Percentiles rank a stretch among this genome's conserved stretches.
Conservation (phyloP, 2,329 filamentous ascomycete species). For the Monosporascus sp. region DNA sequence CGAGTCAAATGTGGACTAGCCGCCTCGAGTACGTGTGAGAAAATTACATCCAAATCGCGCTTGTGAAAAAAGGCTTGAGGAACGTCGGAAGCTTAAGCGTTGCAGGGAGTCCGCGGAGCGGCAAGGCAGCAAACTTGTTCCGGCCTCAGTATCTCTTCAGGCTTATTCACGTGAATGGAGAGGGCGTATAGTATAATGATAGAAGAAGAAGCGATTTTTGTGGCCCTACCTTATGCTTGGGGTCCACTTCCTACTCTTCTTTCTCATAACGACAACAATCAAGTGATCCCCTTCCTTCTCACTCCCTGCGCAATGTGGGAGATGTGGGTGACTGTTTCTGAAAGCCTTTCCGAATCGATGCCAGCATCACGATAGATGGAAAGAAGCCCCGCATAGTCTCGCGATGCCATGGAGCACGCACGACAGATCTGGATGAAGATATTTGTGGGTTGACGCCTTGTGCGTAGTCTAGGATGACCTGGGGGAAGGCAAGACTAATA, state of each 20-base stretch:
- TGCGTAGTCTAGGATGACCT: neutral
- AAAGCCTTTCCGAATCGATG: neutral
- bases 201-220: neutral
- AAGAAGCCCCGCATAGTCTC: neutral
- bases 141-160: neutral
- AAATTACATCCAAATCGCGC: neutral
- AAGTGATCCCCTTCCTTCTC: neutral
- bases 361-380: neutral
- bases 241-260: neutral
- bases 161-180: neutral
- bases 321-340: neutral
- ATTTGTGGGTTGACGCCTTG: neutral
- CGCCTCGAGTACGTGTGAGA: neutral
- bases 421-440: neutral
- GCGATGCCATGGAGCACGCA: neutral
- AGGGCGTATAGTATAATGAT: neutral
- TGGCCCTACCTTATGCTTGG: neutral
- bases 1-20: neutral
- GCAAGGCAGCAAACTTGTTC: neutral
- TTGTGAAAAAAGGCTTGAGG: neutral
- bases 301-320: neutral
- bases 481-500: neutral
- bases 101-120: neutral
- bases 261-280: neutral
- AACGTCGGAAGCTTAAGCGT: neutral